Evolutionary conservation across 2,329 filamentous ascomycete genomes (phyloP), one percentile per base, ranked within the genome.

Genomic region (Aspergillus viridinutans): DNA sequence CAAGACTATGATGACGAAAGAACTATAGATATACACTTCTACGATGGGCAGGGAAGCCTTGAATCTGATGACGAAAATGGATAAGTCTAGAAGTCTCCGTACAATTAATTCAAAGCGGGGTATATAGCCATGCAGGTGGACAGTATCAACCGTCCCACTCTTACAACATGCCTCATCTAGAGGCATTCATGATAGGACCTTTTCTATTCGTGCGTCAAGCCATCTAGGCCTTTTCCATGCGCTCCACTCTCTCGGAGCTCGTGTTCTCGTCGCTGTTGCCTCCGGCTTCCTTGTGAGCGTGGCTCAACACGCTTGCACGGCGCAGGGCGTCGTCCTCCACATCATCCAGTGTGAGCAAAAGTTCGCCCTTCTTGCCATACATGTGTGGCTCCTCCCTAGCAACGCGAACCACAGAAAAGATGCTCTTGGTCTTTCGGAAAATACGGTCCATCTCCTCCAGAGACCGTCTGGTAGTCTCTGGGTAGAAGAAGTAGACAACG

Each of bases 391-490:
- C 74, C 1, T 81, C 70, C 8, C 74, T 67, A 2, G 83, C 83
- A 28, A 82, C 72, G 53, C 74, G 71, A 25, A 83, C 80, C 3
- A 82, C 75, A 20, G 76, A 67, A 60, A 83, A 81, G 52, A 80
- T 68, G 23, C 73, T 79, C 26, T 69, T 73, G 1, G 80, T 80
- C 59, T 83, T 83, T 68, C 78, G 78, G 76, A 88, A 87, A 62
- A 90, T 85, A 56, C 83, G 79, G 65, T 90, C 87, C 72, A 90
- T 85, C 69, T 90, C 87, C 70, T 90, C 87, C 32, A 89, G 77
- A 14, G 79, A 83, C 7, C 82, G 80, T 61, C 79, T 80, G 9
- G 82, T 82, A 2, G 83, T 85, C 65, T 85, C 83, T 0, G 83
- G 83, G 68, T 83, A 85, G 76, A 85, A 84, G 72, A 84, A 82